A percentile compares a stretch with the other conserved stretches of the same genome.
These are phyloP conservation scores for Ustilago bromivora DNA, from an alignment of 1,284 basidiomycete species.

Conservation along the genomic window DNA sequence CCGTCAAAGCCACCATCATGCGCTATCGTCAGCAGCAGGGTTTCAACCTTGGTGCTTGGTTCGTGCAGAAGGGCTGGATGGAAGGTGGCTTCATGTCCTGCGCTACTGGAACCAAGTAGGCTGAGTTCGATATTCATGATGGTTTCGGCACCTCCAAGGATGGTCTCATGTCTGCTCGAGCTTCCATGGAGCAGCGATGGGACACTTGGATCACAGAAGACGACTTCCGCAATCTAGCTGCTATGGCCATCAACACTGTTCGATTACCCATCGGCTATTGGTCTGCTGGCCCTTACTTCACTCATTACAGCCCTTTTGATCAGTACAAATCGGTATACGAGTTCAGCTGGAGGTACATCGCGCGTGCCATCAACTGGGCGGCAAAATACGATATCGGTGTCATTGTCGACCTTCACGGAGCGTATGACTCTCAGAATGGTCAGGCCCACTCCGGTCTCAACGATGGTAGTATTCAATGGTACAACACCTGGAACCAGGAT, in stretches of 20 bases:
- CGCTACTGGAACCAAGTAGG: slow-evolving; percentile 74
- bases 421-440: slow-evolving; percentile 76
- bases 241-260: slow-evolving; percentile 70
- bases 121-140: slow-evolving; percentile 72
- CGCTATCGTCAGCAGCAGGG: slow-evolving; percentile 65
- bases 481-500: slow-evolving; percentile 72
- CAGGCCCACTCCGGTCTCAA: slow-evolving; percentile 81
- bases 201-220: slow-evolving; percentile 79
- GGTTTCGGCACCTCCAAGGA: slow-evolving; percentile 74
- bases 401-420: slow-evolving; percentile 81
- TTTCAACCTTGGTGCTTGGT: slow-evolving; percentile 69
- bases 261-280: slow-evolving; percentile 69
- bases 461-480: slow-evolving; percentile 76
- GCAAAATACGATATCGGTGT: slow-evolving; percentile 77
- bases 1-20: slow-evolving; percentile 63
- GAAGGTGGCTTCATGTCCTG: slow-evolving; percentile 78
- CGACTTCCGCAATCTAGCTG: slow-evolving; percentile 70
- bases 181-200: slow-evolving; percentile 79
- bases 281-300: slow-evolving; percentile 70
- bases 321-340: slow-evolving; percentile 76
- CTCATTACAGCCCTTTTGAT: slow-evolving; percentile 75
- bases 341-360: slow-evolving; percentile 75
- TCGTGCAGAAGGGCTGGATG: slow-evolving; percentile 84
- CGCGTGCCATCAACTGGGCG: slow-evolving; percentile 79
- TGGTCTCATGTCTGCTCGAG: slow-evolving; percentile 71